Conservation (phyloP, 1,139 yeast genomes). For the Suhomyces wounanorum region DNA sequence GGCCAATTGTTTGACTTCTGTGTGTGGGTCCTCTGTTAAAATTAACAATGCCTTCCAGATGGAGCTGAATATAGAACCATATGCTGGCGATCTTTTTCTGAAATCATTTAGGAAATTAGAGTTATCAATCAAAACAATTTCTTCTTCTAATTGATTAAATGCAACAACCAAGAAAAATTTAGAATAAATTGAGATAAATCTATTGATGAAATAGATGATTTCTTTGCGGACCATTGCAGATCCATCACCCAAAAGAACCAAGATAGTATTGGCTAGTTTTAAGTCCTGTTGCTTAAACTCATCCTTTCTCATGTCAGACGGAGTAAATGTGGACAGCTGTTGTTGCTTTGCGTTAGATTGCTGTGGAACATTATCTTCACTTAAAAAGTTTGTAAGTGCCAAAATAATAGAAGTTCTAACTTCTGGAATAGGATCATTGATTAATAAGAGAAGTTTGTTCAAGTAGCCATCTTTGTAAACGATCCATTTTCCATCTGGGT, state of each 20-base stretch:
- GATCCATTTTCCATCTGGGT: conserved; percentile 75
- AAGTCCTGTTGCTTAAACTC: conserved; percentile 58
- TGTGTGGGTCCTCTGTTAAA: conserved; percentile 85
- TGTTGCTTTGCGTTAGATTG: conserved; percentile 19
- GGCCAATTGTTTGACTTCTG: conserved; percentile 76
- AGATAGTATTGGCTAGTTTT: conserved; percentile 50
- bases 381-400: conserved; percentile 71
- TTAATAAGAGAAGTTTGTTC: conserved; percentile 54
- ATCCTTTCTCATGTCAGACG: conserved; percentile 30
- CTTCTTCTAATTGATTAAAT: conserved; percentile 82
- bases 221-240: conserved; percentile 88
- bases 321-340: conserved; percentile 36
- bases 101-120: conserved; percentile 60
- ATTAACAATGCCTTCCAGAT: conserved; percentile 85
- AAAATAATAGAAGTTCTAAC: conserved; percentile 83
- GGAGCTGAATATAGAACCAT: conserved; percentile 84
- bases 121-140: conserved; percentile 65
- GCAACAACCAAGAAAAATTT: conserved; percentile 86
- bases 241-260: conserved; percentile 72
- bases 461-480: conserved; percentile 68
- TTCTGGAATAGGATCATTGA: conserved; percentile 92
- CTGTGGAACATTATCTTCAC: conserved; percentile 34
- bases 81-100: conserved; percentile 67
- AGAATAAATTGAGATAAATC: conserved; percentile 68
- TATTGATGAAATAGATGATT: conserved; percentile 73